Evolutionary conservation across 1,284 basidiomycete genomes (phyloP).

Genomic region (Cryptococcus hybrid): DNA sequence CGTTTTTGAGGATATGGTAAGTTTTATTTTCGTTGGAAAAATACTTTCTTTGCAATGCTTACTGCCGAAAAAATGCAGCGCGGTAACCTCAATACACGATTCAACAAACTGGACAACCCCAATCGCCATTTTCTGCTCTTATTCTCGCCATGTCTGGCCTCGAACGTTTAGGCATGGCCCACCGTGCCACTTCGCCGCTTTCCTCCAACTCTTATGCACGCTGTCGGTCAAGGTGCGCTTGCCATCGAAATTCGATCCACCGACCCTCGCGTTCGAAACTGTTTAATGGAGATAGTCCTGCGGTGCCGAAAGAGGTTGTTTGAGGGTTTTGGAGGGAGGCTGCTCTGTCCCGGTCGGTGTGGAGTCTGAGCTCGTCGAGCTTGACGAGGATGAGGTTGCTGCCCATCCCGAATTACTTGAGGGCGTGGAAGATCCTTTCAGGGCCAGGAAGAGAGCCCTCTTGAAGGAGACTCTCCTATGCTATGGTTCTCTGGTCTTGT

Average conservation of each 20-base stretch:
- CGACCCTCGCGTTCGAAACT: constrained; percentile 61
- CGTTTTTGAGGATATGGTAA: constrained; percentile 83
- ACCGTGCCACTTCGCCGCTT: constrained; percentile 77
- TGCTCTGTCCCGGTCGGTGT: constrained; percentile 98
- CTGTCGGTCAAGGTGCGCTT: constrained; percentile 93
- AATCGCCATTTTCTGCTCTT: constrained; percentile 81
- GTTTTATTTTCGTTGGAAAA: constrained; percentile 45
- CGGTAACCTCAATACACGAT: constrained; percentile 63
- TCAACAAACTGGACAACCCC: constrained; percentile 84
- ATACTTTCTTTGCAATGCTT: too few species aligned
- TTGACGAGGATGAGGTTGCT: constrained; percentile 15
- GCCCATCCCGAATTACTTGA: constrained; percentile 5
- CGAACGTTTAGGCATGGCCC: constrained; percentile 72
- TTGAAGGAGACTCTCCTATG: constrained; percentile 30
- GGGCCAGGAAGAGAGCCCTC: constrained; percentile 16
- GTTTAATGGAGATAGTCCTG: constrained; percentile 74
- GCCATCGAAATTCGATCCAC: constrained; percentile 79
- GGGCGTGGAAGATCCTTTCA: constrained; percentile 19
- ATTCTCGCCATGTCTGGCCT: constrained; percentile 94
- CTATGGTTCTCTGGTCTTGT: constrained; percentile 46
- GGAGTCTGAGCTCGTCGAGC: constrained; percentile 53
- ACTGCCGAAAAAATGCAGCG: constrained; percentile 53
- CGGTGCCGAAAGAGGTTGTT: constrained; percentile 78
- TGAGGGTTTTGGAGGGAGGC: constrained; percentile 88
- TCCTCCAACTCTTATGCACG: constrained; percentile 72